Base-by-base conservation (phyloP, 352 stramenopile genomes). In the Phytopythium delawarense region DNA sequence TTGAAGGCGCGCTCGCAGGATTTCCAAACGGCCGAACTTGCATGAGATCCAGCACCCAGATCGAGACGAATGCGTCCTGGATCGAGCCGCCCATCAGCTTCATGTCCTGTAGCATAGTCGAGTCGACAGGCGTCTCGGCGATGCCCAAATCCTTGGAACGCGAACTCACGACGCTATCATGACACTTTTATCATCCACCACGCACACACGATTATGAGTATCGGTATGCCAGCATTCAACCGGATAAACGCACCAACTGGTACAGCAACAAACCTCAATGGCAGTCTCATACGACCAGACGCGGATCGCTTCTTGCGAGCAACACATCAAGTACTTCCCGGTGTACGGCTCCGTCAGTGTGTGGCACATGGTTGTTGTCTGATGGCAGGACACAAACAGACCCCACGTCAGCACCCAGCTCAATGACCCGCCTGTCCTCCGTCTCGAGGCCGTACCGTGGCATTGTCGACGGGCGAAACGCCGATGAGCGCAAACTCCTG, bases 261-360 rank as follows among this genome's bases (percentile, higher is more conserved):
- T 15, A 9, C 39, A 2, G 16, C 11, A 35, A 71, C 65, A 21
- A 57, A 91, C 80, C 73, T 92, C 73, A 40, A 93, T 90, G 0
- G 84, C 80, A 37, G 78, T 81, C 65, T 95, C 87, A 49, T 94
- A 95, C 0, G 84, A 94, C 87, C 87, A 95, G 15, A 95, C 74
- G 48, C 83, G 86, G 57, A 92, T 74, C 12, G 79, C 74, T 57
- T 95, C 87, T 23, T 84, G 72, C 2, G 86, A 95, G 65, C 77
- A 89, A 61, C 78, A 88, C 52, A 91, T 74, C 13, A 92, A 67
- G 61, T 87, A 95, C 57, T 93, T 92, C 32, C 86, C 86, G 28
- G 75, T 89, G 64, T 90, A 82, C 0, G 86, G 86, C 49, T 95
- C 84, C 5, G 74, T 65, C 21, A 93, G 63, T 11, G 84, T 93